phyloP scores from a whole-genome alignment of 495 filamentous ascomycete genomes.

The Clavariopsis aquatica region DNA sequence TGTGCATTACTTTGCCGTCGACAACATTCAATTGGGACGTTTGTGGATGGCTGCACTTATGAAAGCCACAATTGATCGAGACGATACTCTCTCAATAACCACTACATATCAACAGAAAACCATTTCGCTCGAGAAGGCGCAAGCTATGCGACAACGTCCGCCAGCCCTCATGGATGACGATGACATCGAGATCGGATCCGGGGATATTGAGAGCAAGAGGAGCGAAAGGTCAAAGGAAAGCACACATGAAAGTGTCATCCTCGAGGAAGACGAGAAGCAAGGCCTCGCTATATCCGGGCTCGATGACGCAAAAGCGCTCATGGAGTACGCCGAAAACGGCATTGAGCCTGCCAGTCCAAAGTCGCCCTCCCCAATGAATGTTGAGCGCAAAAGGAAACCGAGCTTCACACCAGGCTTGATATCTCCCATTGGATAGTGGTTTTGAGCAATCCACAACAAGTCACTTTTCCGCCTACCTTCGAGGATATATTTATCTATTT shows the following conservation, averaged over 20 bases:
- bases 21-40: conserved; percentile 81
- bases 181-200: conserved; percentile 51
- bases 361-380: background rate
- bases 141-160: conserved; percentile 78
- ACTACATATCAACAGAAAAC: conserved; percentile 96
- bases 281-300: conserved; percentile 38
- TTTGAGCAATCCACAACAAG: background rate
- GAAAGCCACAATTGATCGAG: conserved; percentile 98
- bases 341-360: conserved; percentile 6
- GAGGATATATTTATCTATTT: conserved; percentile 3
- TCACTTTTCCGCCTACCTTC: background rate
- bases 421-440: conserved; percentile 1
- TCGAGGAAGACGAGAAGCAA: conserved; percentile 34
- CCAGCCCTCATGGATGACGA: conserved; percentile 79
- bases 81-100: conserved; percentile 72
- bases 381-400: too few relatives aligned
- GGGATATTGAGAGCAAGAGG: conserved; percentile 18
- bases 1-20: conserved; percentile 96
- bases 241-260: conserved; percentile 30
- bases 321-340: conserved; percentile 35
- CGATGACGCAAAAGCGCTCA: conserved; percentile 36
- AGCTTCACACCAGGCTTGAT: conserved; percentile 10
- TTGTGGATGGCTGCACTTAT: conserved; percentile 98
- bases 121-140: conserved; percentile 82
- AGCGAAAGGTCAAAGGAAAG: conserved; percentile 30